phyloP scores from a whole-genome alignment of 1,139 yeast species.

The Hansenula sp. region DNA sequence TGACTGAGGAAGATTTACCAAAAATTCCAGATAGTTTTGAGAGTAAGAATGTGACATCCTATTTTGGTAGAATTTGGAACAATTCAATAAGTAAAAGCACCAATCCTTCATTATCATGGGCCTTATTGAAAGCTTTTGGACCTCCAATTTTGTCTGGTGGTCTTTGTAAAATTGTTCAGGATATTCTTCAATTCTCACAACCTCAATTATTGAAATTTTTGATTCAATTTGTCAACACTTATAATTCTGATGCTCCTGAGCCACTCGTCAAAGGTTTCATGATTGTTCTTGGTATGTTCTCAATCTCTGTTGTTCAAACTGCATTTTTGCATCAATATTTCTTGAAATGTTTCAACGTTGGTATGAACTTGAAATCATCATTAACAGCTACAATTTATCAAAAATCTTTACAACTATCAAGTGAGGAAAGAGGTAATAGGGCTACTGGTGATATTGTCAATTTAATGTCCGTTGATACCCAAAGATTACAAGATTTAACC shows the following conservation, averaged over 20 bases:
- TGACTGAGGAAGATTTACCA: constrained; percentile 79
- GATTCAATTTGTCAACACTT: constrained; percentile 81
- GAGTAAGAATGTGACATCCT: constrained; percentile 44
- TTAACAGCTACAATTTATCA: constrained; percentile 76
- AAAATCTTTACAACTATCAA: constrained; percentile 76
- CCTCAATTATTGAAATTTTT: constrained; percentile 79
- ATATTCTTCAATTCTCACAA: constrained; percentile 77
- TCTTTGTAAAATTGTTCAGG: constrained; percentile 74
- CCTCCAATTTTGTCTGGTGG: constrained; percentile 67
- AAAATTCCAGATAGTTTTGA: constrained; percentile 66
- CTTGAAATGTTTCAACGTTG: constrained; percentile 82
- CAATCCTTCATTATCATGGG: constrained; percentile 63
- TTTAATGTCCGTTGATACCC: constrained; percentile 95
- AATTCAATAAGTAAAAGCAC: constrained; percentile 34
- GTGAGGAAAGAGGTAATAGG: constrained; percentile 74
- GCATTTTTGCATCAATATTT: constrained; percentile 89
- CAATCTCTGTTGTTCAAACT: constrained; percentile 80
- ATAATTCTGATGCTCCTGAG: constrained; percentile 38
- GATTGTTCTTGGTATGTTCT: constrained; percentile 82
- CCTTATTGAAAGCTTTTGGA: constrained; percentile 71
- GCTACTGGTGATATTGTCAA: constrained; percentile 98
- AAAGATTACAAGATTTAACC: constrained; percentile 84
- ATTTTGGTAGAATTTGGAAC: constrained; percentile 63
- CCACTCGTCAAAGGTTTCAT: constrained; percentile 80
- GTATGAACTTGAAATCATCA: constrained; percentile 84